Conservation (phyloP, 2,329 filamentous ascomycete genomes). For the Diaporthe vaccinii region DNA sequence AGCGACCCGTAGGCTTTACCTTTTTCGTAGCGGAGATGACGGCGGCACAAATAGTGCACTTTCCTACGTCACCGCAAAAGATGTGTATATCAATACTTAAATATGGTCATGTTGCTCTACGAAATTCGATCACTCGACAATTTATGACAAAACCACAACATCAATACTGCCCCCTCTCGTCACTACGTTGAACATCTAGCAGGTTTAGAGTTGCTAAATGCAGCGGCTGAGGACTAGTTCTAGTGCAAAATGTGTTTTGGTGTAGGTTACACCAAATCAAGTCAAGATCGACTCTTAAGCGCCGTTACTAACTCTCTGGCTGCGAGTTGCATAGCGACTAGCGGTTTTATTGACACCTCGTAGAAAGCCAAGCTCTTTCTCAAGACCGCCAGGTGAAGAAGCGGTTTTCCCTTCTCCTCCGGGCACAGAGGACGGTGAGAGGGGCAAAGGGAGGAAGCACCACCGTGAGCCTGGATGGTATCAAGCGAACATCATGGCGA, state of each 20-base stretch:
- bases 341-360: background rate
- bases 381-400: background rate
- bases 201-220: background rate
- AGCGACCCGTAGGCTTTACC: background rate
- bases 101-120: background rate
- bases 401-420: background rate
- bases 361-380: background rate
- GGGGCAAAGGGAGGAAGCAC: background rate
- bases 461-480: slow-evolving; percentile 5
- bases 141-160: background rate
- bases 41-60: background rate
- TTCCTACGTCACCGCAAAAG: background rate
- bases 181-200: background rate
- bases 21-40: background rate
- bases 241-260: background rate
- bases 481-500: background rate
- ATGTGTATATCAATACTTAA: background rate
- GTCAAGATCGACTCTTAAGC: background rate
- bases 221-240: background rate
- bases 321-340: too few species aligned
- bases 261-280: background rate
- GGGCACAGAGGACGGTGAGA: background rate
- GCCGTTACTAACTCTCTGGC: background rate
- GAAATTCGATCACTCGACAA: background rate
- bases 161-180: too few species aligned